Percentiles rank a stretch among this genome's conserved stretches.
These are phyloP conservation scores for Prunella vulgaris DNA, from an alignment of 257 asterid genomes.

Conservation along the genomic window DNA sequence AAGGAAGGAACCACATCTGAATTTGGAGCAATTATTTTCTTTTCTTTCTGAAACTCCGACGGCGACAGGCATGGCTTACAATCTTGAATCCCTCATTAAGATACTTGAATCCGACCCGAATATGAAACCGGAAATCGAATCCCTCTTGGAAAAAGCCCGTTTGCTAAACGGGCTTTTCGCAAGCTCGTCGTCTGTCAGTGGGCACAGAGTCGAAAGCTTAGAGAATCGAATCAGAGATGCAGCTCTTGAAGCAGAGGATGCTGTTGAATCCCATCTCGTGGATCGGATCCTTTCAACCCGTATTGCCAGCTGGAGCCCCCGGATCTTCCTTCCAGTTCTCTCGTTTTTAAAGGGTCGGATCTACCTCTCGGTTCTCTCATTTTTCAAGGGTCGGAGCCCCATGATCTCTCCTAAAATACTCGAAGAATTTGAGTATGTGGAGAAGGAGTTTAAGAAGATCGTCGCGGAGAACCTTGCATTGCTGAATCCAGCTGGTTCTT, in stretches of 20 bases:
- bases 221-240: not conserved
- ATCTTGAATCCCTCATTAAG: not conserved
- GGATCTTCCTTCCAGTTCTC: not conserved
- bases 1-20: not conserved
- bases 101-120: not conserved
- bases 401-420: not conserved
- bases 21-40: not conserved
- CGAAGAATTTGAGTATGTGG: not conserved
- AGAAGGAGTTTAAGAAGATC: not conserved
- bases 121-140: not conserved
- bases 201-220: not conserved
- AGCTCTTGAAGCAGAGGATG: not conserved
- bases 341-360: not conserved
- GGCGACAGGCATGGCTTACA: not conserved
- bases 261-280: not conserved
- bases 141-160: not conserved
- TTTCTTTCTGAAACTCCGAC: not conserved
- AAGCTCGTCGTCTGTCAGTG: not conserved
- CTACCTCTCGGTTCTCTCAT: not conserved
- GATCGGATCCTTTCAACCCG: not conserved
- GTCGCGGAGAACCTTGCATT: not conserved
- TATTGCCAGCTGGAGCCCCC: not conserved
- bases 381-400: not conserved
- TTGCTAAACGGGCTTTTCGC: not conserved
- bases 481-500: not conserved